A percentile compares a stretch with the other conserved stretches of the same genome.
Conservation (phyloP, 2,329 filamentous ascomycete genomes). For the Leptographium galeiforme region DNA sequence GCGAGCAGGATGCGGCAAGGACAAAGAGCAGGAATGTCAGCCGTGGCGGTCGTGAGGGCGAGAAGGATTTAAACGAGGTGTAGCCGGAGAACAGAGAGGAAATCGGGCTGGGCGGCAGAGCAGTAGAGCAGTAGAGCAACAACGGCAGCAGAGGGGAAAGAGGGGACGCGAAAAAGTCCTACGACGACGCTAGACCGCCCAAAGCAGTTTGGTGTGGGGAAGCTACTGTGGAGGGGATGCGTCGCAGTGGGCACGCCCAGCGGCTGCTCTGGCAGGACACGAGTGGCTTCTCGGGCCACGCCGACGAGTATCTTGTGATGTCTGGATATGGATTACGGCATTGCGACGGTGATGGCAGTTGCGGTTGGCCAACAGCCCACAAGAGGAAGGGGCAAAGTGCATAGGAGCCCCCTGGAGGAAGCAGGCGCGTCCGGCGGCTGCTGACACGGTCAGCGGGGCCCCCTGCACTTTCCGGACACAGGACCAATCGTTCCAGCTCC, state of each 20-base stretch:
- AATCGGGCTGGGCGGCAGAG: neutral
- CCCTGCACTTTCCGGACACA: neutral
- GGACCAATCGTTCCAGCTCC: neutral
- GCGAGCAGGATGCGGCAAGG: neutral
- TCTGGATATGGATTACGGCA: neutral
- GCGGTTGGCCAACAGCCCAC: neutral
- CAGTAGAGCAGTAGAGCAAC: neutral
- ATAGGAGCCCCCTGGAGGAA: neutral
- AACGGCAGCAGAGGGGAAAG: neutral
- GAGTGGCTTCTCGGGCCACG: no score
- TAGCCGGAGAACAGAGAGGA: neutral
- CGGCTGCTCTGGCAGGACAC: neutral
- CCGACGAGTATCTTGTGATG: neutral
- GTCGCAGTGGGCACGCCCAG: neutral
- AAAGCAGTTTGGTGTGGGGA: slow-evolving; percentile 9
- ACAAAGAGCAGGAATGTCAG: neutral
- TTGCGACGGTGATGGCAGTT: neutral
- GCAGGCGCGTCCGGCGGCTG: neutral
- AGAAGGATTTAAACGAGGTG: neutral
- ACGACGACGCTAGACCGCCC: neutral
- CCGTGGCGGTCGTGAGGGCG: neutral
- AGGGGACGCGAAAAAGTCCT: slow-evolving; percentile 1
- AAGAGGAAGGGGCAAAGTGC: neutral
- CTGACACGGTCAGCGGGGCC: slow-evolving; percentile 2
- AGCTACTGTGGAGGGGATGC: slow-evolving; percentile 4